phyloP scores from a whole-genome alignment of 805 yeast genomes.

The Kodamaea hsintzibuensis region DNA sequence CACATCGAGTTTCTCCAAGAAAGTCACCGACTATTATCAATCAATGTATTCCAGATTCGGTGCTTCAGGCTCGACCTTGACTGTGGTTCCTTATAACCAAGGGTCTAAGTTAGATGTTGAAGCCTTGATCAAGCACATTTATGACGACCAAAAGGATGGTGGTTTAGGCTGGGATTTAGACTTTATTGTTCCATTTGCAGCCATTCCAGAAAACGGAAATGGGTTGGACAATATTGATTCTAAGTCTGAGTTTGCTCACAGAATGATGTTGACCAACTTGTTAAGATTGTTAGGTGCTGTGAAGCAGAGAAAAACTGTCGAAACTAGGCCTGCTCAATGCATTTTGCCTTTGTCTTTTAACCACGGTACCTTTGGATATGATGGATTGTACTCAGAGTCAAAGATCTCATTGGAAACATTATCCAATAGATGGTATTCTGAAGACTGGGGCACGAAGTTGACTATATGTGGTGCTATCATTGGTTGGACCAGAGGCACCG shows the following conservation, averaged over 20 bases:
- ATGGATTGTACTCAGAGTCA: constrained; percentile 97
- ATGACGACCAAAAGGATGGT: constrained; percentile 76
- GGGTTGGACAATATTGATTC: constrained; percentile 93
- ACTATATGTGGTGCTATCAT: constrained; percentile 97
- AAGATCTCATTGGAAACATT: constrained; percentile 92
- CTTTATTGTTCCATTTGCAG: constrained; percentile 95
- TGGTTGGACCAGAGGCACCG: constrained; percentile 99
- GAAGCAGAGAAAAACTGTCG: constrained; percentile 78
- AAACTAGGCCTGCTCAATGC: constrained; percentile 98
- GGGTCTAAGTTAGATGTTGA: constrained; percentile 94
- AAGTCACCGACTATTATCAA: constrained; percentile 95
- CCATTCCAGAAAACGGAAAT: constrained; percentile 98
- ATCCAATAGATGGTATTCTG: constrained; percentile 98
- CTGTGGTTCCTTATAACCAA: constrained; percentile 98
- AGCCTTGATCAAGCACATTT: constrained; percentile 80
- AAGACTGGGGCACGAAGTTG: constrained; percentile 91
- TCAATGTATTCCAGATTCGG: constrained; percentile 89
- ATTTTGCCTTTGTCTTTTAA: constrained; percentile 96
- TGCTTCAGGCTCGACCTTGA: constrained; percentile 85
- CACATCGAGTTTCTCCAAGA: constrained; percentile 91
- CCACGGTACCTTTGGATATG: constrained; percentile 98
- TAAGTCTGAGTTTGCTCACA: constrained; percentile 95
- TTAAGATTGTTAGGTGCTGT: constrained; percentile 90
- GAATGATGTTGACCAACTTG: constrained; percentile 96
- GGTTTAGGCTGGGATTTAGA: constrained; percentile 99